phyloP scores from a whole-genome alignment of 1,284 basidiomycete genomes.

The Ceratobasidium sp. region DNA sequence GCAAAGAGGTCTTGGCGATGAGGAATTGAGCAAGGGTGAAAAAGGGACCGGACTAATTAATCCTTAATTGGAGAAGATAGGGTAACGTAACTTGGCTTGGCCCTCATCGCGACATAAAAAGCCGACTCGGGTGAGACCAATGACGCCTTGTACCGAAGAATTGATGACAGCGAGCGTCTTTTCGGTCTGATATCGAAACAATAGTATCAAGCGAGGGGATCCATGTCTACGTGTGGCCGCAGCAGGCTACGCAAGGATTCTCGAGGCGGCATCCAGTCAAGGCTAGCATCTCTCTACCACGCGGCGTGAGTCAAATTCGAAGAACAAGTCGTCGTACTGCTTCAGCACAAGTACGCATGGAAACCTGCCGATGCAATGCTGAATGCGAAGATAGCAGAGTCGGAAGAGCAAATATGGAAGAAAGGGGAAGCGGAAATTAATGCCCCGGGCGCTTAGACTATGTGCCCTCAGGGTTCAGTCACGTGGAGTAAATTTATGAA shows the following conservation, averaged over 20 bases:
- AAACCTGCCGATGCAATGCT: neutral
- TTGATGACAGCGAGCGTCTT: neutral
- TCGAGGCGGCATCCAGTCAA: neutral
- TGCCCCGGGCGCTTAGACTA: neutral
- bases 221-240: neutral
- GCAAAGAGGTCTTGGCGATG: neutral
- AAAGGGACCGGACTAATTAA: no score
- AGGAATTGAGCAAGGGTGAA: neutral
- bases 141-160: no score
- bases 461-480: neutral
- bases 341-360: neutral
- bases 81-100: no score
- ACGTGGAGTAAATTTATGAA: conserved; percentile 25
- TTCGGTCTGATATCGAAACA: neutral
- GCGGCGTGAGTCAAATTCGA: neutral
- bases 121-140: no score
- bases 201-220: neutral
- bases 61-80: no score
- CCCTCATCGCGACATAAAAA: no score
- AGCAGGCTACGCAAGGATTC: neutral
- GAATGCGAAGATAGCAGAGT: neutral
- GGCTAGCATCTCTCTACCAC: neutral
- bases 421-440: neutral
- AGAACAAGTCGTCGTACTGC: neutral
- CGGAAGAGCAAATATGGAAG: neutral